A percentile compares a stretch with the other conserved stretches of the same genome.
Conservation (phyloP, 2,329 filamentous ascomycete species). For the Immersiporthe knoxdaviesiana region DNA sequence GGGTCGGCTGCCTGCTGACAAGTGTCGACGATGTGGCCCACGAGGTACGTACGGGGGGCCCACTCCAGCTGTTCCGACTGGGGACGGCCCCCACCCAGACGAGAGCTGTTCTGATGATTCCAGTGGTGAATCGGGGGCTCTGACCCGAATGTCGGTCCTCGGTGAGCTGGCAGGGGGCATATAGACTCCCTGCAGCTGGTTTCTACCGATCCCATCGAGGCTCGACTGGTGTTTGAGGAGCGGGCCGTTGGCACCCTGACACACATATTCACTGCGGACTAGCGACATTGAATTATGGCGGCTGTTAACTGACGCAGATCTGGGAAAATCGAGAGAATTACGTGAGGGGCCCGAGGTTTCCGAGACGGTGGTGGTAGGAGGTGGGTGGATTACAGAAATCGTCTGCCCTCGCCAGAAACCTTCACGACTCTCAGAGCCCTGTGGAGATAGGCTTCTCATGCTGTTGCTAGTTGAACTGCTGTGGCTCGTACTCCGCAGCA, state of each 20-base stretch:
- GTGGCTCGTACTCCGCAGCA: conserved; percentile 38
- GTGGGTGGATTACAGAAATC: conserved; percentile 28
- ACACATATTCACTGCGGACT: conserved; percentile 31
- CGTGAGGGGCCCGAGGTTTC: conserved; percentile 37
- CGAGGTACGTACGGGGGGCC: conserved; percentile 42
- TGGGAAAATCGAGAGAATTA: conserved; percentile 33
- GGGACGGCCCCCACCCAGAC: conserved; percentile 33
- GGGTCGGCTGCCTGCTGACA: conserved; percentile 40
- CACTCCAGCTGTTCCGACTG: conserved; percentile 39
- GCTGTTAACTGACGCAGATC: conserved; percentile 36
- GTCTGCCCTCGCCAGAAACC: conserved; percentile 31
- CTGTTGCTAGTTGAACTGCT: conserved; percentile 36
- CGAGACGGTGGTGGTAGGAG: conserved; percentile 35
- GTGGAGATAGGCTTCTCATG: conserved; percentile 30
- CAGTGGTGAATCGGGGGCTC: conserved; percentile 2
- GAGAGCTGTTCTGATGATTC: conserved; percentile 37
- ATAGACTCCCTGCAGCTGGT: conserved; percentile 11
- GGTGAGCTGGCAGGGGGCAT: conserved; percentile 10
- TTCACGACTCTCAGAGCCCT: conserved; percentile 33
- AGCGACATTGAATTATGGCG: conserved; percentile 41
- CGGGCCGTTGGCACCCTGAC: conserved; percentile 27
- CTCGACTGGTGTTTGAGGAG: conserved; percentile 20
- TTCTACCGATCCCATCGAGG: conserved; percentile 15
- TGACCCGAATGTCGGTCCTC: not conserved
- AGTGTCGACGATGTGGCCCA: conserved; percentile 43